phyloP scores from a whole-genome alignment of 1,284 basidiomycete genomes.

The Rhizopogon parksii region DNA sequence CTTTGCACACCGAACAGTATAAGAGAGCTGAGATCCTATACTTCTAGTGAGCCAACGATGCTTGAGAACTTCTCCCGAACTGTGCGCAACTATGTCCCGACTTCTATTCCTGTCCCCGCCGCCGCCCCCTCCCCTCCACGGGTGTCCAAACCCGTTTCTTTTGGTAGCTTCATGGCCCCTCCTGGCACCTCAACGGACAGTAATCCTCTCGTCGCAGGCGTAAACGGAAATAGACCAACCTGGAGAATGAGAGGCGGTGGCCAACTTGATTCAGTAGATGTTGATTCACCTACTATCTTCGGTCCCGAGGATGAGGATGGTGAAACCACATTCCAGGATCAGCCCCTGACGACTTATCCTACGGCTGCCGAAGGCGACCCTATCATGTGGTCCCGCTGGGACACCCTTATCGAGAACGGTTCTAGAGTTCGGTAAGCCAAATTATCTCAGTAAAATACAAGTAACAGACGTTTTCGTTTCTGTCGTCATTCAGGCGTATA shows the following conservation, averaged over 20 bases:
- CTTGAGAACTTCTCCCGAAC: slow-evolving; percentile 46
- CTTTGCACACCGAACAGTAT: background rate
- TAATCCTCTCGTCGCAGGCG: background rate
- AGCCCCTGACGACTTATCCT: slow-evolving; percentile 19
- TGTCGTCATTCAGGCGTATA: slow-evolving; percentile 34
- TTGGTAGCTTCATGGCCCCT: slow-evolving; percentile 36
- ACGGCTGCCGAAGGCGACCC: slow-evolving; percentile 28
- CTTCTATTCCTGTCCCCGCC: slow-evolving; percentile 42
- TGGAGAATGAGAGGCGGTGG: slow-evolving; percentile 6
- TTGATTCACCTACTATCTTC: slow-evolving; percentile 9
- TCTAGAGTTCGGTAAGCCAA: slow-evolving; percentile 18
- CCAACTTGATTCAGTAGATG: slow-evolving; percentile 13
- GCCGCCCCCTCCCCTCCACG: slow-evolving; percentile 42
- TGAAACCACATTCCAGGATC: slow-evolving; percentile 4
- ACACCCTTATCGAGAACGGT: slow-evolving; percentile 15
- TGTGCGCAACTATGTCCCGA: slow-evolving; percentile 46
- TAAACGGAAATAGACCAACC: slow-evolving; percentile 8
- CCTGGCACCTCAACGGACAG: slow-evolving; percentile 7
- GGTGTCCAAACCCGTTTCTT: slow-evolving; percentile 43
- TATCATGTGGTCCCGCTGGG: slow-evolving; percentile 23
- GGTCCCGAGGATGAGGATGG: slow-evolving; percentile 22
- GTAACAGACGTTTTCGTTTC: background rate
- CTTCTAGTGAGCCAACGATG: slow-evolving; percentile 38
- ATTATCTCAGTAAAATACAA: slow-evolving; percentile 3
- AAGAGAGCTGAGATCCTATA: slow-evolving; percentile 16